These are phyloP conservation scores for Aspergillus sp. DNA, from an alignment of 2,329 filamentous ascomycete genomes.

Conservation along the genomic window DNA sequence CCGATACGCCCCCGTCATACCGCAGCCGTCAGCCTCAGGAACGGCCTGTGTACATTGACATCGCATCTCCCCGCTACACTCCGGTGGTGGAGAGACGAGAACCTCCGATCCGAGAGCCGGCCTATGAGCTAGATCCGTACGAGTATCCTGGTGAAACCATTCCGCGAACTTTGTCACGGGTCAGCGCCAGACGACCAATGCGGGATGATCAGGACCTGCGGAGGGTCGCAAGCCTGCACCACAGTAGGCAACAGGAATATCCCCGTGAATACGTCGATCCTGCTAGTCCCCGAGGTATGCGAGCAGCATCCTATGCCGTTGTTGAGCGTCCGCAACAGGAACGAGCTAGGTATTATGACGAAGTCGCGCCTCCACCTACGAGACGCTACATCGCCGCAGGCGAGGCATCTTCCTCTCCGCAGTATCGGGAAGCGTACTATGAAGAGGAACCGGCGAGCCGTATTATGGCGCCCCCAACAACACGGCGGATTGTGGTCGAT, in stretches of 20 bases:
- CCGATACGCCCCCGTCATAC: constrained; percentile 41
- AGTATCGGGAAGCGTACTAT: constrained; percentile 42
- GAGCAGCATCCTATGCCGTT: constrained; percentile 42
- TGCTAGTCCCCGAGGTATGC: constrained; percentile 37
- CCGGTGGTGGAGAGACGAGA: constrained; percentile 37
- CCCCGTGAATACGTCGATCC: constrained; percentile 45
- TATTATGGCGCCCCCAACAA: constrained; percentile 54
- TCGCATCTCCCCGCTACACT: constrained; percentile 41
- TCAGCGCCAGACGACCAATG: constrained; percentile 35
- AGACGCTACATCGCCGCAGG: constrained; percentile 36
- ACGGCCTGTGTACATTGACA: constrained; percentile 50
- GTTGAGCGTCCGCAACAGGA: constrained; percentile 39
- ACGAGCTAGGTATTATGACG: constrained; percentile 41
- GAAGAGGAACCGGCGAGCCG: constrained; percentile 46
- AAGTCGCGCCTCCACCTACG: constrained; percentile 31
- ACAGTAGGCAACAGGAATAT: constrained; percentile 43
- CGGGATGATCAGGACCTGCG: constrained; percentile 48
- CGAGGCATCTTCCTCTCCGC: constrained; percentile 38
- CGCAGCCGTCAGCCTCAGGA: constrained; percentile 36
- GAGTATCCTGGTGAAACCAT: constrained; percentile 32
- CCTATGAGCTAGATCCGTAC: constrained; percentile 39
- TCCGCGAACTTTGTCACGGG: constrained; percentile 41
- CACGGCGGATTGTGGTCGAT: constrained; percentile 74
- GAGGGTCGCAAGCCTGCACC: constrained; percentile 48
- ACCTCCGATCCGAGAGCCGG: constrained; percentile 25